Conservation (phyloP, 139 green algal genomes). For the Chlorella sp. region DNA sequence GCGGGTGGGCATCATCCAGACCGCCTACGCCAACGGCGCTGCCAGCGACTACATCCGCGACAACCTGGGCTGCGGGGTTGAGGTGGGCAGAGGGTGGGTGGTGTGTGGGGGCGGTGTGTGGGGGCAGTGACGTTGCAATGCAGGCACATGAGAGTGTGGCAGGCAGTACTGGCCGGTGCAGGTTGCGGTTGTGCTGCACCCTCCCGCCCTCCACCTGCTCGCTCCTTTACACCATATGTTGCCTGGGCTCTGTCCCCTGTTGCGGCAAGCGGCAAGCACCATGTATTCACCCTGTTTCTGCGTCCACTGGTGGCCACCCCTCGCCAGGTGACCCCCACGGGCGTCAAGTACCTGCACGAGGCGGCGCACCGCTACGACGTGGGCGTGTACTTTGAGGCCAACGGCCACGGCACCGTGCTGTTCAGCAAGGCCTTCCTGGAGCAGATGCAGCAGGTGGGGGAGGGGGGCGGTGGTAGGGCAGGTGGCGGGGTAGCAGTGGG, state of each 20-base stretch:
- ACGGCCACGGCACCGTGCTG: constrained; percentile 96
- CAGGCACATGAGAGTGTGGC: too few relatives aligned
- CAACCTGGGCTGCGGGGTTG: constrained; percentile 44
- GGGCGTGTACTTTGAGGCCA: constrained; percentile 99
- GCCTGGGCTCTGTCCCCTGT: too few relatives aligned
- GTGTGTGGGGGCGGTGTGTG: too few relatives aligned
- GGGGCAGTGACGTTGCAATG: too few relatives aligned
- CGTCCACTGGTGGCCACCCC: too few relatives aligned
- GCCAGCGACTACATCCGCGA: constrained; percentile 79
- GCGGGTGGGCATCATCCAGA: constrained; percentile 94
- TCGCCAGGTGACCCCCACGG: constrained; percentile 64
- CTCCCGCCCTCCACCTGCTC: too few relatives aligned
- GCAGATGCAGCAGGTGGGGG: constrained; percentile 53
- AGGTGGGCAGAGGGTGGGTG: not conserved
- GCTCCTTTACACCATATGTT: too few relatives aligned
- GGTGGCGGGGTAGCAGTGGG: not conserved
- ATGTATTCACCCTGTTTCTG: not conserved
- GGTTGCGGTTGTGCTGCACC: too few relatives aligned
- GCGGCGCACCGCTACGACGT: constrained; percentile 86
- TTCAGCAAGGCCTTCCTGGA: constrained; percentile 72
- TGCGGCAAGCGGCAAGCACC: too few relatives aligned
- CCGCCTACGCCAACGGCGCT: constrained; percentile 96
- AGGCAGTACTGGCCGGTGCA: too few relatives aligned
- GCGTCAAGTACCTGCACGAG: constrained; percentile 95
- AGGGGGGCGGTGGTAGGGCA: not conserved